Base-by-base conservation (phyloP, 352 stramenopile genomes). In the Phytophthora cryptogea region DNA sequence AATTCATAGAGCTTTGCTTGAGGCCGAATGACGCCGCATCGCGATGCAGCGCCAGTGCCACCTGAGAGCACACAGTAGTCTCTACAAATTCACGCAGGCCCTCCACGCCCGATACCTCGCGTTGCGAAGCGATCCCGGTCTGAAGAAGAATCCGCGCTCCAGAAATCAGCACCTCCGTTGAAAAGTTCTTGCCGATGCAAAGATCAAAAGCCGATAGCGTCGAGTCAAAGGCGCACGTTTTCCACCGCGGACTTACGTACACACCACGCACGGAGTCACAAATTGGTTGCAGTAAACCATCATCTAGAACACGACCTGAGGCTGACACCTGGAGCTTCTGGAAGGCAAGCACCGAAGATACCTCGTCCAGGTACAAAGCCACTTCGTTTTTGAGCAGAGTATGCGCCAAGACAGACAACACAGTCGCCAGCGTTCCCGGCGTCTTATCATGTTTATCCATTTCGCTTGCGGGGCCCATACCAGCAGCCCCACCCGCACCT, bases 191-290 rank as follows among this genome's bases (percentile, higher is more conserved):
- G 36, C 86, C 86, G 32, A 95, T 86, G 53, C 64, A 81, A 20
- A 95, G 68, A 47, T 95, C 86, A 46, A 95, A 89, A 1, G 84
- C 80, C 16, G 84, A 83, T 7, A 94, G 50, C 26, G 84, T 94
- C 47, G 86, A 89, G 40, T 92, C 78, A 36, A 80, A 83, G 16
- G 81, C 70, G 63, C 86, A 94, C 5, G 75, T 80, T 67, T 95
- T 95, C 86, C 86, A 95, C 4, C 84, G 76, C 28, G 80, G 72
- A 30, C 72, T 75, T 26, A 94, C 67, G 49, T 89, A 95, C 30
- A 95, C 73, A 26, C 86, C 86, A 9, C 83, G 76, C 10, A 92
- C 80, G 3, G 86, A 90, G 68, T 95, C 86, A 40, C 86, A 95
- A 40, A 92, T 89, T 7, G 84, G 86, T 45, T 94, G 84, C 41